Percentiles rank a stretch among this genome's conserved stretches.
These are phyloP conservation scores for Claviceps pusilla DNA, from an alignment of 2,329 filamentous ascomycete species.

Conservation along the genomic window DNA sequence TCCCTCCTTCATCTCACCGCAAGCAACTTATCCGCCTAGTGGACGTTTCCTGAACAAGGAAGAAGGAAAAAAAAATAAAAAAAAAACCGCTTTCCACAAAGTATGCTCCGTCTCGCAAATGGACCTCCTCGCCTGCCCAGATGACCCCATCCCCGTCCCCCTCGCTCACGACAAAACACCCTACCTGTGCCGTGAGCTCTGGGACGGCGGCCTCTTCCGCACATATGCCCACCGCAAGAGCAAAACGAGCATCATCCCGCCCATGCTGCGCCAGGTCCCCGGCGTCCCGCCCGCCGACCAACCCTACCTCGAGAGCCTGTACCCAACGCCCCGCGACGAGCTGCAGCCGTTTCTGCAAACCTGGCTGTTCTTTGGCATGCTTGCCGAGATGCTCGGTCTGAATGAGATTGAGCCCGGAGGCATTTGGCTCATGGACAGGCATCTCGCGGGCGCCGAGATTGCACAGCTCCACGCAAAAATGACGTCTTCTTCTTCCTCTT, in stretches of 20 bases:
- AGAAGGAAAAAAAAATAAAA: no score
- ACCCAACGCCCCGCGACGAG: slow-evolving; percentile 10
- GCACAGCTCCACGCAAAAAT: slow-evolving; percentile 5
- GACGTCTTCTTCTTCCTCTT: not conserved
- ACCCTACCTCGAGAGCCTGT: slow-evolving; percentile 6
- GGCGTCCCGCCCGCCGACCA: not conserved
- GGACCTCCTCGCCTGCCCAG: slow-evolving; percentile 10
- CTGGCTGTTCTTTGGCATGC: slow-evolving; percentile 20
- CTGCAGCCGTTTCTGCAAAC: slow-evolving; percentile 16
- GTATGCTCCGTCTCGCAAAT: slow-evolving; percentile 3
- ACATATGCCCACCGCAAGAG: slow-evolving; percentile 12
- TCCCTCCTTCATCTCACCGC: no score
- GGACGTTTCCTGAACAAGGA: no score
- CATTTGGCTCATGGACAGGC: slow-evolving; percentile 5
- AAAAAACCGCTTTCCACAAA: not conserved
- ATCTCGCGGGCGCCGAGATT: slow-evolving; percentile 6
- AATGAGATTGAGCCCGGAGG: slow-evolving; percentile 10
- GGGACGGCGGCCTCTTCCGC: slow-evolving; percentile 14
- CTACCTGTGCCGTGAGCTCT: slow-evolving; percentile 12
- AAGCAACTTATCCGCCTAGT: no score
- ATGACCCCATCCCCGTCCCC: slow-evolving; percentile 6
- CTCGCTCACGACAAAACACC: slow-evolving; percentile 6
- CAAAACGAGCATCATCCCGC: slow-evolving; percentile 4
- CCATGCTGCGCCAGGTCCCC: slow-evolving; percentile 2
- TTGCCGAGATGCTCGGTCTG: slow-evolving; percentile 15